These are phyloP conservation scores for Alternaria gansuensis DNA, from an alignment of 2,329 filamentous ascomycete species.

Conservation along the genomic window DNA sequence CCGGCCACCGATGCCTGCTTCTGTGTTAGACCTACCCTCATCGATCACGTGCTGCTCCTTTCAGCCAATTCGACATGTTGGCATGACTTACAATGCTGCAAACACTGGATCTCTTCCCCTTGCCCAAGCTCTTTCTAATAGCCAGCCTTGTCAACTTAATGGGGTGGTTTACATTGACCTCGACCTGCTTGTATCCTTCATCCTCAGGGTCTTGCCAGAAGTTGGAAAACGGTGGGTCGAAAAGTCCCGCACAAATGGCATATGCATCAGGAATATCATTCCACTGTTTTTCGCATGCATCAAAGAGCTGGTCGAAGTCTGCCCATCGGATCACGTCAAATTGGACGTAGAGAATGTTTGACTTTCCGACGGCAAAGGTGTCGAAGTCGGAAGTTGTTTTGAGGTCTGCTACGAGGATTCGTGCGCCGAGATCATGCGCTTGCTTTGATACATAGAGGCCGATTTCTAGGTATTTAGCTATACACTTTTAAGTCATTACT, in stretches of 20 bases:
- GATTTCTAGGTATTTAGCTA: constrained; percentile 37
- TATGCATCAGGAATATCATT: constrained; percentile 47
- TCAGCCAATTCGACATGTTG: background rate
- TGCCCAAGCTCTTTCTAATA: constrained; percentile 38
- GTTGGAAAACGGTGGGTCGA: constrained; percentile 43
- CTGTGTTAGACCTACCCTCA: background rate
- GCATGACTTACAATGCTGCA: constrained; percentile 43
- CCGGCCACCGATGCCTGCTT: constrained; percentile 39
- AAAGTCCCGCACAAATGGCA: constrained; percentile 45
- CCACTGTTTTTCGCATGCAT: constrained; percentile 40
- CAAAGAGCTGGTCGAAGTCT: constrained; percentile 39
- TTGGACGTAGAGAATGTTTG: constrained; percentile 40
- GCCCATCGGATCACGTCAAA: constrained; percentile 42
- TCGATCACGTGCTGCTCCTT: background rate
- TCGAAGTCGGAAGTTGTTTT: constrained; percentile 36
- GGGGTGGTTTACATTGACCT: constrained; percentile 45
- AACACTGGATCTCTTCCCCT: constrained; percentile 41
- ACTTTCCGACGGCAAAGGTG: constrained; percentile 27
- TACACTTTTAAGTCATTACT: background rate
- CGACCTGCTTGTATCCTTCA: constrained; percentile 40
- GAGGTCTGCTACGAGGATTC: constrained; percentile 40
- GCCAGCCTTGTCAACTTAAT: constrained; percentile 45
- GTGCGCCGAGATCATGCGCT: constrained; percentile 35
- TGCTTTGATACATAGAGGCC: constrained; percentile 45
- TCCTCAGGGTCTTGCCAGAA: constrained; percentile 47